A percentile compares a stretch with the other conserved stretches of the same genome.
phyloP scores from a whole-genome alignment of 352 stramenopile genomes.

The Pythium biforme region DNA sequence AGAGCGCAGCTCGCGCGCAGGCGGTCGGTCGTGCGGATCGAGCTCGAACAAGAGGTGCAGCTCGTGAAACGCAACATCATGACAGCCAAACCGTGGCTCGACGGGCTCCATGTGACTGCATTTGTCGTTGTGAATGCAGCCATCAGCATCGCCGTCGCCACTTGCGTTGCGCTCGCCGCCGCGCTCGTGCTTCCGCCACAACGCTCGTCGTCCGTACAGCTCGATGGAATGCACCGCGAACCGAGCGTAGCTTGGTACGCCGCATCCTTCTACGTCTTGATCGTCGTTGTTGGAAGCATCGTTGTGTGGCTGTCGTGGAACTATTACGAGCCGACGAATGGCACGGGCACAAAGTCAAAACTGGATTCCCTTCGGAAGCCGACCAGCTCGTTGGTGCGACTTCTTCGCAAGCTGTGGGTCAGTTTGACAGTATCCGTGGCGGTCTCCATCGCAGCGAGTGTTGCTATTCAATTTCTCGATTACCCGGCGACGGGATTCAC shows the following conservation, averaged over 20 bases:
- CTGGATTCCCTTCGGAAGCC: neutral
- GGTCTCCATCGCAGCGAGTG: no score
- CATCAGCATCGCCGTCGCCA: neutral
- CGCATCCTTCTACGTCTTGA: neutral
- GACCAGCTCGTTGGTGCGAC: neutral
- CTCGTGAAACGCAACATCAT: slow-evolving; percentile 32
- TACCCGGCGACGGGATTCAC: neutral
- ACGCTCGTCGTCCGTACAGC: neutral
- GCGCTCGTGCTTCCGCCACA: neutral
- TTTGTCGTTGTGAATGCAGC: slow-evolving; percentile 29
- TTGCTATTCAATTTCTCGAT: neutral
- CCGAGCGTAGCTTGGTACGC: neutral
- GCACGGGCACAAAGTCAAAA: neutral
- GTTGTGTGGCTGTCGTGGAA: neutral
- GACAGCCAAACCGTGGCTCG: slow-evolving; percentile 25
- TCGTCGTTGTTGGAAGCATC: neutral
- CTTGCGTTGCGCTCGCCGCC: slow-evolving; percentile 15
- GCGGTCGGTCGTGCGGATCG: slow-evolving; percentile 13
- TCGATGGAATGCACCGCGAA: neutral
- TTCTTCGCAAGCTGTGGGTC: neutral
- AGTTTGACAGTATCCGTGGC: neutral
- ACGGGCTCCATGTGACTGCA: slow-evolving; percentile 28
- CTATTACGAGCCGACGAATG: neutral
- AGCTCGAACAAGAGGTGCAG: slow-evolving; percentile 28
- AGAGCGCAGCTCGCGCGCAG: neutral